Evolutionary conservation across 2,329 filamentous ascomycete genomes (phyloP), one percentile per base, ranked within the genome.

Genomic region (Shiraia sp.): DNA sequence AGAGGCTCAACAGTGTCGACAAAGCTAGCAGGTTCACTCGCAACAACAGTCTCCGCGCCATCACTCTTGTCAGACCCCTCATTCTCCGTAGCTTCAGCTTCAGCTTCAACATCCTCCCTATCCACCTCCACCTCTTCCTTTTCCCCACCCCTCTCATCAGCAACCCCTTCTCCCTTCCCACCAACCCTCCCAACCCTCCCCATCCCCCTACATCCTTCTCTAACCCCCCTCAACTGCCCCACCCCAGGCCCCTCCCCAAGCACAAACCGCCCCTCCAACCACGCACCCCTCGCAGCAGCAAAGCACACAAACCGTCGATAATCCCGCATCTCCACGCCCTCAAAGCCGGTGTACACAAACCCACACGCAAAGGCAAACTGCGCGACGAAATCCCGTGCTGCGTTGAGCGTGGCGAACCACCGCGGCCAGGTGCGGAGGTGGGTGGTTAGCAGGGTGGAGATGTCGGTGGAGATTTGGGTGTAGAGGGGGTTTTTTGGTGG

Each of bases 361-460:
- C 10, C 3, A 3, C 10, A 34, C 1, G 38, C 19, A 6, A 26
- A 27, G 19, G 36, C 32, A 12, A 37, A 34, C 3, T 22, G 2
- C 0, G 15, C 25, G 4, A 49, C 33, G 8, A 40, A 46, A 17
- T 49, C 38, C 10, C 47, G 30, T 14, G 47, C 47, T 9, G 27
- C 40, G 3, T 49, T 46, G 7, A 49, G n/a, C 19, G 42, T 26
- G 8, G 8, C 4, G 33, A 46, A 49, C 0, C 7, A 12, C 0
- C 29, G 1, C 1, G 40, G 42, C 39, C 42, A 49, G 32, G 24
- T 8, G 19, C 19, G 19, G 4, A 22, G 19, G 19, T 22, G 19
- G 4, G 19, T 22, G 19, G 4, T 8, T 22, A 8, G 4, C 8
- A 22, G 19, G 4, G 19, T 22, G 19, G 19, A 5, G 19, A 22